Base-by-base conservation (phyloP, 2,329 filamentous ascomycete genomes). In the Colletotrichum incanum region DNA sequence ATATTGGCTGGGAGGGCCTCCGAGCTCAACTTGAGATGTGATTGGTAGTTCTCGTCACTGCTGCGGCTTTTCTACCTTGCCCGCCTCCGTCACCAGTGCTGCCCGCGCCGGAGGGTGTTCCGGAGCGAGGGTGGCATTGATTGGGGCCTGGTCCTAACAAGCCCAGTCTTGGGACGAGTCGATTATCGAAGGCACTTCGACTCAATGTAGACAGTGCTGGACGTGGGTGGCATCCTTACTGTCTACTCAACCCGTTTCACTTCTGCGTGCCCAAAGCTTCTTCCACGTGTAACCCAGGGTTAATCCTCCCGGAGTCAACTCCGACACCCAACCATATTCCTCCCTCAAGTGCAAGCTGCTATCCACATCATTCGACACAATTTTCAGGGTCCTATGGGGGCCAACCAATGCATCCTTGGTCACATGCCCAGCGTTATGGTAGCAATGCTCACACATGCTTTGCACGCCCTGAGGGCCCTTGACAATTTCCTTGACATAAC, bases 161-260 rank as follows among this genome's bases (percentile, higher is more conserved):
- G 12, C 41, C n/a, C 6, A 11, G 11, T 6, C 52, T n/a, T 8
- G 11, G n/a, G 26, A 49, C 52, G 37, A 59, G 16, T n/a, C 31
- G 31, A 11, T 12, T 60, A 66, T 34, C 64, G 39, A 31, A 23
- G 6, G 9, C 7, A 2, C 18, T 60, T 37, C 47, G 31, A 23
- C 31, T 12, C 18, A 18, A 60, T 18, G 64, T 65, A 69, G 60
- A 23, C 66, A 69, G 66, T 69, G 60, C 18, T 26, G 5, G 18
- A 5, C 14, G 16, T 3, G n/a, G 7, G 9, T 12, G 26, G 39
- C 9, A 55, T 39, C n/a, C 62, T n/a, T 26, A 59, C 62, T 71
- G 55, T 66, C 37, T 54, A 7, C 31, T 20, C 41, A 20, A 3
- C 20, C 31, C 6, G 62, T 55, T 61, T 61, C 62, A 55, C 59